Evolutionary conservation across 805 yeast genomes (phyloP), one percentile per base, ranked within the genome.

Genomic region (Candida pseudoglaebosa): DNA sequence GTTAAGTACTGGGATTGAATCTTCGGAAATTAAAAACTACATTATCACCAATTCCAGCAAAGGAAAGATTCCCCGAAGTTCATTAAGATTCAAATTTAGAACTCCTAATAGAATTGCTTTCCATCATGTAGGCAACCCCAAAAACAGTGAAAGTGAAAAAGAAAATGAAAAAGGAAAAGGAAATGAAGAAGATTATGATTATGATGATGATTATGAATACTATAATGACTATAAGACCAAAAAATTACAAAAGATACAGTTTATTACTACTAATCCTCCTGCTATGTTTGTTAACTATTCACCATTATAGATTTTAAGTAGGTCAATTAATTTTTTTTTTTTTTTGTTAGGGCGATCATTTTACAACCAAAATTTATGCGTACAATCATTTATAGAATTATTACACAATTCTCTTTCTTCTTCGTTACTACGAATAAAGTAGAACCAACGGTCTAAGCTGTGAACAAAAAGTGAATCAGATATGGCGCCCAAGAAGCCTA

Each of bases 91-190:
- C 10, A 70, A 74, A 44, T 69, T 74, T 2, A 69, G 70, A 12
- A 79, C 84, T 1, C 89, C 89, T 0, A 84, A 84, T 51, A 56
- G 70, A 39, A 65, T 84, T 24, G 77, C 65, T 1, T 65, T 47
- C 40, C 60, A 58, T 42, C 62, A 64, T 4, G 49, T 54, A n/a
- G n/a, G n/a, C n/a, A n/a, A n/a, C n/a, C n/a, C n/a, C n/a, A n/a
- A n/a, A n/a, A n/a, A n/a, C n/a, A n/a, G n/a, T 1, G 58, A 50
- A 2, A 41, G 37, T n/a, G 38, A 37, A 6, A 39, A 36, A 8
- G 34, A 36, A 21, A 28, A 34, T 14, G 34, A 20, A 8, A 21
- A 12, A 5, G 14, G 34, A 14, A 17, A 31, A 19, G 35, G 13
- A 9, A 4, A 4, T 17, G 30, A 31, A 15, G 45, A 42, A 10